Evolutionary conservation across 495 filamentous ascomycete genomes (phyloP).

Genomic region (Penicillium manginii): DNA sequence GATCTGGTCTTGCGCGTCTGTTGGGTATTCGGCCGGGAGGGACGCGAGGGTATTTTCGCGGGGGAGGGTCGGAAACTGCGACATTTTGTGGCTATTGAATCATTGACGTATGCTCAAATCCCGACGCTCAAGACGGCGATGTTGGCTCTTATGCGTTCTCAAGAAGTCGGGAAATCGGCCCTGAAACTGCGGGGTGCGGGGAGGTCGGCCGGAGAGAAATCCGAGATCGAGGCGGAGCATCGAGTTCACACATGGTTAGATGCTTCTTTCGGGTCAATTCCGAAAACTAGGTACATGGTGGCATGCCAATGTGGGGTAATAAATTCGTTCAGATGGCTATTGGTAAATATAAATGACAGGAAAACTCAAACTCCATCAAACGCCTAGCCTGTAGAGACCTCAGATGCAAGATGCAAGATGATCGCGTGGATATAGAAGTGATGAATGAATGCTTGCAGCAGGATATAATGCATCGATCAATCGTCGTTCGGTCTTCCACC

Average conservation of each 20-base stretch:
- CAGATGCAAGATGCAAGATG: constrained; percentile 29
- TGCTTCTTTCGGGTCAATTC: too few species aligned
- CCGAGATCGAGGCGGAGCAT: constrained; percentile 14
- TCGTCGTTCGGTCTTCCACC: constrained; percentile 17
- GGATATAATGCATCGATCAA: constrained; percentile 24
- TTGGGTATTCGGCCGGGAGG: constrained; percentile 37
- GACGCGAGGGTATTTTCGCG: constrained; percentile 35
- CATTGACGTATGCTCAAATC: not conserved
- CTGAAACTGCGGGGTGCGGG: constrained; percentile 19
- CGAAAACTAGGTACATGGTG: too few species aligned
- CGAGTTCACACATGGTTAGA: not conserved
- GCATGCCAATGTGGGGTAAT: not conserved
- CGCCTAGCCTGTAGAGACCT: constrained; percentile 26
- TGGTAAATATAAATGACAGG: constrained; percentile 22
- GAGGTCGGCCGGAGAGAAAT: constrained; percentile 27
- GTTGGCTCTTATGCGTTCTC: constrained; percentile 9
- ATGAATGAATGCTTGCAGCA: constrained; percentile 31
- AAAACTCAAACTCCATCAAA: constrained; percentile 20
- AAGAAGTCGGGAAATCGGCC: constrained; percentile 3
- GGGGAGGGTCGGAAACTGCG: constrained; percentile 32
- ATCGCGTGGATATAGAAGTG: constrained; percentile 14
- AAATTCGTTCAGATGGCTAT: constrained; percentile 19
- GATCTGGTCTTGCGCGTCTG: constrained; percentile 41
- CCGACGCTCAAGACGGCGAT: constrained; percentile 18
- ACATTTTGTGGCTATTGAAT: not conserved